Conservation (phyloP, 2,329 filamentous ascomycete species). For the Penicillium sp. region DNA sequence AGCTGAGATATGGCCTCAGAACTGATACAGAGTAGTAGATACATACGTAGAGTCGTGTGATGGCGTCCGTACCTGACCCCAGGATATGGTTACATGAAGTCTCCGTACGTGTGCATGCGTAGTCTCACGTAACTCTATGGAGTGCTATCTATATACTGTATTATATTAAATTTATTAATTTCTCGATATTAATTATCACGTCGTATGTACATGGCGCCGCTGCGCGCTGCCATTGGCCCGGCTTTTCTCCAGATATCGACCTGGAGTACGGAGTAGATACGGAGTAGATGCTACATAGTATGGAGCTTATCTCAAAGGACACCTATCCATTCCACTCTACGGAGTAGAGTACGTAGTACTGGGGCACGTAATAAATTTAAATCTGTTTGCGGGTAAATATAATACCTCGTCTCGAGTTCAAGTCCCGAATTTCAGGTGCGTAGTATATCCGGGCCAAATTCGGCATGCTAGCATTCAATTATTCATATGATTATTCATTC, state of each 20-base stretch:
- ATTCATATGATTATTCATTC: not conserved
- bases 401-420: too few relatives aligned
- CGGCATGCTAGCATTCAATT: not conserved
- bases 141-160: too few relatives aligned
- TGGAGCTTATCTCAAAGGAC: not conserved
- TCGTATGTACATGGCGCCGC: too few relatives aligned
- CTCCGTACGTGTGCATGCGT: not conserved
- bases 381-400: too few relatives aligned
- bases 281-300: too few relatives aligned
- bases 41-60: not conserved
- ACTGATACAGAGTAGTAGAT: not conserved
- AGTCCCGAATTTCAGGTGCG: too few relatives aligned
- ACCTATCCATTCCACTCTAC: too few relatives aligned
- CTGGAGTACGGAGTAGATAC: not conserved
- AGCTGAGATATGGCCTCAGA: not conserved
- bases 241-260: not conserved
- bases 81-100: slow-evolving; percentile 6
- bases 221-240: not conserved
- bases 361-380: too few relatives aligned
- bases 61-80: slow-evolving; percentile 10
- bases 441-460: not conserved
- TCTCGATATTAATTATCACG: too few relatives aligned
- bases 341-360: too few relatives aligned
- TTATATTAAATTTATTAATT: too few relatives aligned
- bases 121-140: not conserved